Percentiles rank a stretch among this genome's conserved stretches.
phyloP scores from a whole-genome alignment of 2,329 filamentous ascomycete genomes.

The Tolypocladium paradoxum region DNA sequence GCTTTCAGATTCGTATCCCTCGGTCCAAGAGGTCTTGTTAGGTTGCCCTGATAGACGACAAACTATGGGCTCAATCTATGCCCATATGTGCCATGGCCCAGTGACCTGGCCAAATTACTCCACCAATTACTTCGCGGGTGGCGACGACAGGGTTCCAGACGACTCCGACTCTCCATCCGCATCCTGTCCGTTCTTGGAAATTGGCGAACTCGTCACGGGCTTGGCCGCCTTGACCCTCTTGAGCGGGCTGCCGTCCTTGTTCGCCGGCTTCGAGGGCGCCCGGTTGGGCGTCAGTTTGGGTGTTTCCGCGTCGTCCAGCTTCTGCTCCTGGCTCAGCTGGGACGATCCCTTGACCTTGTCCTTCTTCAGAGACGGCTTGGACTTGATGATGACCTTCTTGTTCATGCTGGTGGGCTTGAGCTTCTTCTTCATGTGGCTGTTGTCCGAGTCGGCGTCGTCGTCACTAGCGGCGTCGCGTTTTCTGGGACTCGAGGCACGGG shows the following conservation, averaged over 20 bases:
- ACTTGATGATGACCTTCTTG: conserved; percentile 47
- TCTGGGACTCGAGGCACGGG: conserved; percentile 41
- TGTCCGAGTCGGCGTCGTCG: conserved; percentile 42
- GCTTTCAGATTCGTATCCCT: not conserved
- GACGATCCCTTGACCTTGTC: conserved; percentile 44
- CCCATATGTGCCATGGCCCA: no score
- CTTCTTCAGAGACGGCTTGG: conserved; percentile 39
- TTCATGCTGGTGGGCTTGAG: conserved; percentile 32
- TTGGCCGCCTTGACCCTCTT: conserved; percentile 35
- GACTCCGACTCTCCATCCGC: conserved; percentile 45
- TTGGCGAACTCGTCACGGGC: conserved; percentile 35
- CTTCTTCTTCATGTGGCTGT: conserved; percentile 47
- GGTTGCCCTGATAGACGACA: not conserved
- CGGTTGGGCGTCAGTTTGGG: conserved; percentile 11
- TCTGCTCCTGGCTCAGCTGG: conserved; percentile 38
- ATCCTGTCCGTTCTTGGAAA: conserved; percentile 37
- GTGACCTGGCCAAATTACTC: no score
- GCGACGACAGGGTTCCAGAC: conserved; percentile 45
- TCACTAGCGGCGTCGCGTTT: conserved; percentile 44
- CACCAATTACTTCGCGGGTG: conserved; percentile 21
- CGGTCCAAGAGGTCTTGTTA: not conserved
- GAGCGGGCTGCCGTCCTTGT: conserved; percentile 26
- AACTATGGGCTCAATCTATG: not conserved
- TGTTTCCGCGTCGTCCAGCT: conserved; percentile 18
- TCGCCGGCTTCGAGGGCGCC: conserved; percentile 19